A percentile compares a stretch with the other conserved stretches of the same genome.
These are phyloP conservation scores for Colletotrichum sidae DNA, from an alignment of 2,329 filamentous ascomycete species.

Conservation along the genomic window DNA sequence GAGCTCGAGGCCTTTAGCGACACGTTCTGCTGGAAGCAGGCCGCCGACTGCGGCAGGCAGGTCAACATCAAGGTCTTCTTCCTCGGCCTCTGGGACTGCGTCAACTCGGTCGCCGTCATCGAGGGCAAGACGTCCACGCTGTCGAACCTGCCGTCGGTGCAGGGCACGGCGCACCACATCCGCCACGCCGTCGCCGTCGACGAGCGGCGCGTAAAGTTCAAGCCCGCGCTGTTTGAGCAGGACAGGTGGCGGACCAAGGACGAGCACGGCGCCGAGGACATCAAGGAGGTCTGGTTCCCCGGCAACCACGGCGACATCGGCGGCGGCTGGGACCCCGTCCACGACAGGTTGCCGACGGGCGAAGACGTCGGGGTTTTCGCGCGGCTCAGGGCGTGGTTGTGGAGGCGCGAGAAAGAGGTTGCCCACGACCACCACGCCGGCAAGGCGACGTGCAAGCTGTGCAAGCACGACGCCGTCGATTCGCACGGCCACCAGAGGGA, in stretches of 20 bases:
- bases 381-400: no score
- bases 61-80: constrained; percentile 61
- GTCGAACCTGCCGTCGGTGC: constrained; percentile 42
- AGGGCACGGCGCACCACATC: constrained; percentile 56
- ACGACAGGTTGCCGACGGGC: constrained; percentile 39
- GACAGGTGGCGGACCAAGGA: constrained; percentile 43
- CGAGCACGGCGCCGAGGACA: constrained; percentile 48
- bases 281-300: constrained; percentile 66
- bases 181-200: constrained; percentile 65
- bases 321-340: constrained; percentile 59
- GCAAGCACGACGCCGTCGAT: constrained; percentile 37
- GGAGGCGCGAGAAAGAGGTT: not conserved
- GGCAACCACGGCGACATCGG: constrained; percentile 66
- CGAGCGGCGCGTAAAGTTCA: constrained; percentile 67
- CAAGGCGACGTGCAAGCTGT: not conserved
- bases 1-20: constrained; percentile 50
- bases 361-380: not conserved
- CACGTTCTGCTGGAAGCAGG: constrained; percentile 58
- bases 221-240: constrained; percentile 58
- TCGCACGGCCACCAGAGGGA: constrained; percentile 45
- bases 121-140: constrained; percentile 50
- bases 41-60: constrained; percentile 31
- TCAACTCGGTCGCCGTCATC: constrained; percentile 59
- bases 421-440: not conserved
- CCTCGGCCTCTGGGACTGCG: constrained; percentile 65